phyloP scores from a whole-genome alignment of 129 eudicot genomes.

The Cynara cardunculus region DNA sequence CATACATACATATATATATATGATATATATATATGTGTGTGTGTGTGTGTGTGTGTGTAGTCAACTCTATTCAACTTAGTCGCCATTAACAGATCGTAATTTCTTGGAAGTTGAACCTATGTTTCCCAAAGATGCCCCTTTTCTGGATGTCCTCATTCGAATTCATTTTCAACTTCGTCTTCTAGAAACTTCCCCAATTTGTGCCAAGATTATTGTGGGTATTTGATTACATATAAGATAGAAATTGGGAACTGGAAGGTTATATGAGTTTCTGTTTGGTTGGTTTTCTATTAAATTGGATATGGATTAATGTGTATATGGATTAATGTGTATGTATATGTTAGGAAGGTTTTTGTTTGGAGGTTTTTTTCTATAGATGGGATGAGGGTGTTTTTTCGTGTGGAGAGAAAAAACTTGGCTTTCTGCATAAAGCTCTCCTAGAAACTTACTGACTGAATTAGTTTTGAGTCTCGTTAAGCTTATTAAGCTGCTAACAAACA shows the following conservation, averaged over 20 bases:
- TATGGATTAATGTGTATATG: too few relatives aligned
- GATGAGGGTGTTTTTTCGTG: too few relatives aligned
- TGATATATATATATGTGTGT: too few relatives aligned
- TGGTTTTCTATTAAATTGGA: too few relatives aligned
- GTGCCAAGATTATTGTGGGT: neutral
- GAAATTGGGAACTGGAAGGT: neutral
- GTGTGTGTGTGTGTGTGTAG: neutral
- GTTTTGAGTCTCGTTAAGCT: too few relatives aligned
- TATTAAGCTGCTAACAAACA: too few relatives aligned
- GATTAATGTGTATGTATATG: too few relatives aligned
- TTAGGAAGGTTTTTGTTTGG: too few relatives aligned
- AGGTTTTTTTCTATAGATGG: too few relatives aligned
- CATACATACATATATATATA: neutral
- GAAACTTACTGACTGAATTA: too few relatives aligned
- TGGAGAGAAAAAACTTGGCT: too few relatives aligned
- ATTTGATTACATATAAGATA: neutral
- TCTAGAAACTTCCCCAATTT: neutral
- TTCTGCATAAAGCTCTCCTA: too few relatives aligned
- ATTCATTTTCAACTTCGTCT: neutral
- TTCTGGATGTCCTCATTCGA: neutral
- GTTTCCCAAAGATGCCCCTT: neutral
- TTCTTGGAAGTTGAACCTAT: neutral
- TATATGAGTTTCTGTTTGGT: neutral
- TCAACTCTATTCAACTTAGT: slow-evolving; percentile 21
- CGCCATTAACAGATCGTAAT: slow-evolving; percentile 4